Evolutionary conservation across 768 basidiomycete species (phyloP).

Genomic region (Boletus fagicola): DNA sequence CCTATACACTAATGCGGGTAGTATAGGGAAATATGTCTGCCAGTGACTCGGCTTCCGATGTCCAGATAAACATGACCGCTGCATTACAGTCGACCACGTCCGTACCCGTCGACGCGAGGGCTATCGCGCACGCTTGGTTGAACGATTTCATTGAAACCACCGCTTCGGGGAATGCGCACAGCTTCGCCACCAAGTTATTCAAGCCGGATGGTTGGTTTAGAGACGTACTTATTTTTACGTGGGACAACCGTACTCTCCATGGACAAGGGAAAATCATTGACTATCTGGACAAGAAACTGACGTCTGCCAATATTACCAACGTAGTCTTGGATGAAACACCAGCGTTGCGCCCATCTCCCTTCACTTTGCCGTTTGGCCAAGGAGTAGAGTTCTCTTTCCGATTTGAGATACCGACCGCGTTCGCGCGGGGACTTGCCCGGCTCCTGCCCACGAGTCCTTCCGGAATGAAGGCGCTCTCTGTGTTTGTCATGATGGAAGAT

Average conservation of each 20-base stretch:
- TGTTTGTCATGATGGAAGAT: conserved; percentile 3
- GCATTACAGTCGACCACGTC: too few relatives aligned
- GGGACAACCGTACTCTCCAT: conserved; percentile 4
- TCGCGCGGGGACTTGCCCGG: background rate
- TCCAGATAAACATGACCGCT: background rate
- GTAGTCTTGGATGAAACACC: conserved; percentile 3
- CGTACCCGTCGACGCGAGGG: background rate
- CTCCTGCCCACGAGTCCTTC: background rate
- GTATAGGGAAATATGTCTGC: background rate
- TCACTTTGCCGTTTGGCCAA: conserved; percentile 2
- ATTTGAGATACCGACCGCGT: conserved; percentile 5
- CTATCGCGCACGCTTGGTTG: background rate
- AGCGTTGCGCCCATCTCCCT: background rate
- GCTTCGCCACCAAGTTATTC: conserved; percentile 1
- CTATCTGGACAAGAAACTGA: background rate
- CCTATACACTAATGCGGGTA: background rate
- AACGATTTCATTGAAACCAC: background rate
- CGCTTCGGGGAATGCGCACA: background rate
- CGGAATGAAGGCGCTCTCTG: conserved; percentile 2
- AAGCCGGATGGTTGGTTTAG: conserved; percentile 1
- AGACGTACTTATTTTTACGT: conserved; percentile 3
- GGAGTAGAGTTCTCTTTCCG: conserved; percentile 5
- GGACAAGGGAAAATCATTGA: conserved; percentile 1
- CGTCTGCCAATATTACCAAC: background rate
- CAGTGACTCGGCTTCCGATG: background rate